Evolutionary conservation across 139 green algal species (phyloP).

Genomic region (Picochlorum sp.): DNA sequence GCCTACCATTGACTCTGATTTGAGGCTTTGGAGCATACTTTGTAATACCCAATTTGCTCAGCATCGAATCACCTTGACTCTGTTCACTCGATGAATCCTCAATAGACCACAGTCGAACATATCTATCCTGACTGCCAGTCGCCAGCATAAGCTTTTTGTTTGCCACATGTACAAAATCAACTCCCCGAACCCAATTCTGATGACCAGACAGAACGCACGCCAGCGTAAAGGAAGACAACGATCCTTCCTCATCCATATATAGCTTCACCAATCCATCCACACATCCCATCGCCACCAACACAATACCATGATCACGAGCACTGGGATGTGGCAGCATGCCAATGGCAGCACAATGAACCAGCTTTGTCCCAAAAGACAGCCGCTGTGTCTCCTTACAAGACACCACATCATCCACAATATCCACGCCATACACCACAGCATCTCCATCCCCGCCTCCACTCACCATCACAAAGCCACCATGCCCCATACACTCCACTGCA

Average conservation of each 20-base stretch:
- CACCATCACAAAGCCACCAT: too few relatives aligned
- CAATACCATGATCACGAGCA: constrained; percentile 32
- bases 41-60: not conserved
- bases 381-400: constrained; percentile 12
- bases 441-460: constrained; percentile 34
- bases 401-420: not conserved
- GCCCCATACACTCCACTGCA: constrained; percentile 10
- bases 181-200: constrained; percentile 71
- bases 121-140: constrained; percentile 80
- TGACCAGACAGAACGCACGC: constrained; percentile 60
- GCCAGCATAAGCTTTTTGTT: constrained; percentile 65
- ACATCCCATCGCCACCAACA: constrained; percentile 65
- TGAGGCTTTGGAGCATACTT: constrained; percentile 3
- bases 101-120: constrained; percentile 54
- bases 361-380: constrained; percentile 26
- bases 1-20: not conserved
- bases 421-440: not conserved
- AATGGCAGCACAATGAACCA: constrained; percentile 55
- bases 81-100: not conserved
- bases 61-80: not conserved
- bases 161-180: constrained; percentile 49
- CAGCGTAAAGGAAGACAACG: constrained; percentile 20
- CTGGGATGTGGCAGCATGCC: constrained; percentile 9
- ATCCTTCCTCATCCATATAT: constrained; percentile 29
- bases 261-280: constrained; percentile 58